phyloP scores from a whole-genome alignment of 176 grass and related monocot genomes.

The Cymbopogon citratus region DNA sequence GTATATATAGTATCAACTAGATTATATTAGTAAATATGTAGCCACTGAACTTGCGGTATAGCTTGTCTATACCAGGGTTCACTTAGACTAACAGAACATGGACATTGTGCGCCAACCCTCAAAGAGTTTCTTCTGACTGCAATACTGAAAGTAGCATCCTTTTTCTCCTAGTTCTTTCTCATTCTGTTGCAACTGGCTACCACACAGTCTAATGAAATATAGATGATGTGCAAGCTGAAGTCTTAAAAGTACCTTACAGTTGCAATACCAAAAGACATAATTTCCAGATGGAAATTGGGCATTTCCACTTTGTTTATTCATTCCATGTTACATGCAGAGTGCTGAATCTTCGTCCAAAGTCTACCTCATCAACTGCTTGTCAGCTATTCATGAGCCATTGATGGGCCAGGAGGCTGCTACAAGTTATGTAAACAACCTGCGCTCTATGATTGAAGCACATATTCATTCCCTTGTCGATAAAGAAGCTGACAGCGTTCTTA shows the following conservation, averaged over 20 bases:
- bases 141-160: neutral
- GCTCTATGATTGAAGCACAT: slow-evolving; percentile 61
- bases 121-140: neutral
- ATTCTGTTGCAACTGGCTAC: neutral
- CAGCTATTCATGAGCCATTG: slow-evolving; percentile 86
- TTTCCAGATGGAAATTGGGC: neutral
- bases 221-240: neutral
- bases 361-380: slow-evolving; percentile 96
- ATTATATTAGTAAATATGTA: neutral
- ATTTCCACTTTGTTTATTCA: slow-evolving; percentile 4
- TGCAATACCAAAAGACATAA: slow-evolving; percentile 12
- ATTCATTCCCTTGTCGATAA: slow-evolving; percentile 55
- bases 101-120: neutral
- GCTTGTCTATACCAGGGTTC: neutral
- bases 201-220: neutral
- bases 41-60: neutral
- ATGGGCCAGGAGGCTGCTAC: slow-evolving; percentile 61
- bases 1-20: neutral
- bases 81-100: slow-evolving; percentile 3
- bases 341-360: slow-evolving; percentile 73
- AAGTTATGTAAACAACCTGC: slow-evolving; percentile 59
- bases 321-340: slow-evolving; percentile 46
- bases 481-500: slow-evolving; percentile 72
- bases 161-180: neutral
- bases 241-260: neutral